Evolutionary conservation across 2,329 filamentous ascomycete species (phyloP), one percentile per base, ranked within the genome.

Genomic region (Colletotrichum liaoningense): DNA sequence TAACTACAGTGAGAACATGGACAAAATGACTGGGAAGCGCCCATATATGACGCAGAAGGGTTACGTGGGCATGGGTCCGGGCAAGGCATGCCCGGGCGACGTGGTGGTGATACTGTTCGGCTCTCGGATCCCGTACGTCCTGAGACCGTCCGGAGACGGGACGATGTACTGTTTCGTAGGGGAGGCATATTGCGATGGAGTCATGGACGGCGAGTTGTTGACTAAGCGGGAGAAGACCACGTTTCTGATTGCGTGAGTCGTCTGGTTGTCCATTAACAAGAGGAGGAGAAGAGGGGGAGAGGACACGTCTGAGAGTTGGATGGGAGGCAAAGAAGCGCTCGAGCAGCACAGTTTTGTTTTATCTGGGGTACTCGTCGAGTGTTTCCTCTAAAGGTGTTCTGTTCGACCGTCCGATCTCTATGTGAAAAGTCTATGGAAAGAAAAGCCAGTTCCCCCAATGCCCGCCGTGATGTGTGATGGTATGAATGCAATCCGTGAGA

Each of bases 101-200:
- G 38, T 69, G 24, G 72, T 75, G 22, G 73, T 73, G 55, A 67
- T 75, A 33, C 46, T 63, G 24, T 35, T 65, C 55, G 73, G 74
- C 38, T 62, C 56, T 63, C 70, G 65, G 35, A 73, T 75, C 16
- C 69, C 73, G 28, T 68, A 75, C 42, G 66, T 73, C 30, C 69
- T 75, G 62, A 72, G 74, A 68, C 73, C 74, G 35, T 63, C 70
- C 46, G 46, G 67, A 56, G 58, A 74, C 33, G 68, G 72, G 69
- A 69, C 59, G 38, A 55, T 30, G 24, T 73, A n/a, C 28, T 33
- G 49, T 54, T 72, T 74, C 54, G 69, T 73, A 22, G 74, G 58
- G 4, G 69, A 70, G 33, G 63, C 65, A 22, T 69, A 74, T 46
- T 75, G 72, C 22, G 67, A 74, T 12, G 60, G 72, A 24, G 30